phyloP scores from a whole-genome alignment of 2,329 filamentous ascomycete genomes.

The Aspergillus sp. region DNA sequence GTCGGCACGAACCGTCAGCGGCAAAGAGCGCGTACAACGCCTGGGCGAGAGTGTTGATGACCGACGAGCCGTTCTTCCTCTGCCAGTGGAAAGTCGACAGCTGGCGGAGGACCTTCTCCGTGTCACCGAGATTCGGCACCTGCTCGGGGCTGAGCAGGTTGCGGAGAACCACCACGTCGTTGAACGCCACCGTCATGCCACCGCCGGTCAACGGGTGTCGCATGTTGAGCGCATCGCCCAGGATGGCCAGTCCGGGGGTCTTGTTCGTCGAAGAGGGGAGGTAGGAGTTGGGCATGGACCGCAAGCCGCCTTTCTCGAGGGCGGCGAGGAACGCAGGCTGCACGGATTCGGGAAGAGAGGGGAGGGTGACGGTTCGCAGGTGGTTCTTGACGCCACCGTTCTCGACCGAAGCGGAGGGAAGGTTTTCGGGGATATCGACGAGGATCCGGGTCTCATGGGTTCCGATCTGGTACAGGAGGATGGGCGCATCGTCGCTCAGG shows the following conservation, averaged over 20 bases:
- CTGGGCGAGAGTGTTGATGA: conserved; percentile 97
- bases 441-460: conserved; percentile 88
- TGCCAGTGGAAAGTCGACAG: conserved; percentile 81
- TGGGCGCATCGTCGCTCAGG: conserved; percentile 72
- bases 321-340: conserved; percentile 73
- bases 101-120: conserved; percentile 62
- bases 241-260: conserved; percentile 70
- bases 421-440: conserved; percentile 78
- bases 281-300: conserved; percentile 95
- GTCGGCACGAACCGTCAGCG: conserved; percentile 60
- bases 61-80: conserved; percentile 76
- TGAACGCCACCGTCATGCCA: conserved; percentile 97
- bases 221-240: conserved; percentile 98
- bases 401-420: conserved; percentile 69
- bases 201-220: conserved; percentile 96
- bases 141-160: conserved; percentile 68
- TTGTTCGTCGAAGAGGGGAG: conserved; percentile 75
- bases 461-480: conserved; percentile 96
- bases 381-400: conserved; percentile 84
- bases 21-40: conserved; percentile 91
- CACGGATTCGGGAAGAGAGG: conserved; percentile 69
- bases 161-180: conserved; percentile 78
- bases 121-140: conserved; percentile 69
- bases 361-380: conserved; percentile 75
- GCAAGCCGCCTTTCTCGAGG: conserved; percentile 73